phyloP scores from a whole-genome alignment of 352 stramenopile genomes.

The Bremia lactucae region DNA sequence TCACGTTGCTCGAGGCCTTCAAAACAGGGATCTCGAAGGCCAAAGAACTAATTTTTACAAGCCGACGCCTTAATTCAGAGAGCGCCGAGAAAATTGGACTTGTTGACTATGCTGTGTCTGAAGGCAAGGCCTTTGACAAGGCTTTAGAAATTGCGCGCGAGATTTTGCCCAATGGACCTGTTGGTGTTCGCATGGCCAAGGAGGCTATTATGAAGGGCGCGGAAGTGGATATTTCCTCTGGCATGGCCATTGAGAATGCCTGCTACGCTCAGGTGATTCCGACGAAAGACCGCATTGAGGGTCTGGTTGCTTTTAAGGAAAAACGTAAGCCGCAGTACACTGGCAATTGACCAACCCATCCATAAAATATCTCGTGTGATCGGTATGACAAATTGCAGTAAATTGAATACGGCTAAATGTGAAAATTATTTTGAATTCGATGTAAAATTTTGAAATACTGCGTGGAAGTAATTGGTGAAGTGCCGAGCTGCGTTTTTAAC shows the following conservation, averaged over 20 bases:
- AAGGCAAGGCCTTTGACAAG: conserved; percentile 52
- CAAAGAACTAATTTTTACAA: conserved; percentile 93
- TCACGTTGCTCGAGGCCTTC: conserved; percentile 1
- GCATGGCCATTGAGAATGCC: conserved; percentile 86
- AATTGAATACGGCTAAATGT: too few species aligned
- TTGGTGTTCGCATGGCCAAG: conserved; percentile 89
- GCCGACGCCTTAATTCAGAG: conserved; percentile 61
- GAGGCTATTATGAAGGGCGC: conserved; percentile 80
- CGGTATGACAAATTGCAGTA: too few species aligned
- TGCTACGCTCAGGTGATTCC: conserved; percentile 88
- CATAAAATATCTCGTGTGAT: too few species aligned
- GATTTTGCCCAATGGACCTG: conserved; percentile 86
- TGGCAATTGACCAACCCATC: conserved; percentile 44
- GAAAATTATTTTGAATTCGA: too few species aligned
- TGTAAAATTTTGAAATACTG: too few species aligned
- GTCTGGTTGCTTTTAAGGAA: conserved; percentile 86
- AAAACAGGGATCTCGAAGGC: conserved; percentile 67
- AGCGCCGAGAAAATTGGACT: conserved; percentile 79
- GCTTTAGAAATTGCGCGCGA: conserved; percentile 79
- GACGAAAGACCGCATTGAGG: conserved; percentile 89
- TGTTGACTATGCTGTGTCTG: conserved; percentile 79
- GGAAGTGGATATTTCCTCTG: conserved; percentile 68
- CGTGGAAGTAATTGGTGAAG: too few species aligned
- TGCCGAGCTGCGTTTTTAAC: too few species aligned
- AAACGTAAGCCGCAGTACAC: conserved; percentile 88